A percentile compares a stretch with the other conserved stretches of the same genome.
Conservation (phyloP, 2,329 filamentous ascomycete genomes). For the Thermothelomyces thermophilus region DNA sequence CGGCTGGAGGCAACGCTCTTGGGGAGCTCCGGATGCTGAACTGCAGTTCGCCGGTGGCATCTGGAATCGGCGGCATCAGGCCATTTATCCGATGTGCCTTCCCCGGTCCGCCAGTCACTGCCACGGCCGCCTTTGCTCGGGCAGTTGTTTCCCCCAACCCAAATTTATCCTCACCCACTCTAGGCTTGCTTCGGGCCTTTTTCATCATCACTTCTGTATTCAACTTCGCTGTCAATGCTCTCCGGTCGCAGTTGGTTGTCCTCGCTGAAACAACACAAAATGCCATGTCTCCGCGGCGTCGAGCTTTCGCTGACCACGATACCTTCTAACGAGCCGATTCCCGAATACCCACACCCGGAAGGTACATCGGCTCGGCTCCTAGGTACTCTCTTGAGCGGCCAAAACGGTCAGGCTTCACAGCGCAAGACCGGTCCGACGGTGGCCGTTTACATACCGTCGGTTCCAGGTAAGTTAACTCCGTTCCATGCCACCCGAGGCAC, state of each 20-base stretch:
- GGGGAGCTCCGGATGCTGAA: neutral
- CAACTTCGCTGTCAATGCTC: neutral
- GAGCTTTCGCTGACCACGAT: conserved; percentile 39
- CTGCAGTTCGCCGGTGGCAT: too few species aligned
- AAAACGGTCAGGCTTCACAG: neutral
- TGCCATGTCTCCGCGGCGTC: conserved; percentile 46
- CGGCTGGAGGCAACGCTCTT: too few species aligned
- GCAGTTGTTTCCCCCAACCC: neutral
- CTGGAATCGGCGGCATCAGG: too few species aligned
- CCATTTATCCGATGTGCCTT: neutral
- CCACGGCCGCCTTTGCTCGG: neutral
- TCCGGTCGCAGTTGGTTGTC: neutral
- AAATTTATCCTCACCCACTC: neutral
- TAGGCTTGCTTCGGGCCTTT: neutral
- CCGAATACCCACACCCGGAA: conserved; percentile 51
- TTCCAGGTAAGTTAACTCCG: conserved; percentile 37
- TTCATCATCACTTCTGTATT: too few species aligned
- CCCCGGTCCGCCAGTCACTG: neutral
- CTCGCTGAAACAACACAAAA: conserved; percentile 22
- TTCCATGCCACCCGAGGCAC: neutral
- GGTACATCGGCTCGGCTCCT: conserved; percentile 34
- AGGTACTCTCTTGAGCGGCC: neutral
- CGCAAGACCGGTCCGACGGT: conserved; percentile 36
- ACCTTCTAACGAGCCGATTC: conserved; percentile 34
- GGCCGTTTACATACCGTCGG: conserved; percentile 52